phyloP scores from a whole-genome alignment of 2,329 filamentous ascomycete genomes.

The Didymellaceae sp. region DNA sequence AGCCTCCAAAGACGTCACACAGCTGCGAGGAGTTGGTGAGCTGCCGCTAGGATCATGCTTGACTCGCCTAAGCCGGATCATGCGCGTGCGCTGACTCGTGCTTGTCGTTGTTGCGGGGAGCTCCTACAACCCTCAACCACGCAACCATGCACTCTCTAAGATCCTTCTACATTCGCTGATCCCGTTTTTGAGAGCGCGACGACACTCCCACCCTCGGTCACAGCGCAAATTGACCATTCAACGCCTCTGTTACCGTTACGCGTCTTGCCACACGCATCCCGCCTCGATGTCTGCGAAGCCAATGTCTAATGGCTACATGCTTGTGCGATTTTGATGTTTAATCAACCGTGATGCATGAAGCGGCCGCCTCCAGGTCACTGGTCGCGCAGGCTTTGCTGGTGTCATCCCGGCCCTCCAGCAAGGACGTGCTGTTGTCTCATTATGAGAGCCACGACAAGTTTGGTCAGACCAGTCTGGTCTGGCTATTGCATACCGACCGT shows the following conservation, averaged over 20 bases:
- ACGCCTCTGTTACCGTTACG: background rate
- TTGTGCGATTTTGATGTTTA: conserved; percentile 30
- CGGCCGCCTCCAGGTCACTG: conserved; percentile 27
- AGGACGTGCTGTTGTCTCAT: conserved; percentile 32
- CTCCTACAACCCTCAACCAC: no score
- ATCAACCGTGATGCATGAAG: conserved; percentile 25
- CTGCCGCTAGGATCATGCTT: no score
- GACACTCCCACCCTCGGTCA: background rate
- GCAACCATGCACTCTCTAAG: no score
- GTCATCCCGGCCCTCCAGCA: conserved; percentile 12
- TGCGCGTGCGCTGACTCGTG: no score
- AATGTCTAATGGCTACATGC: conserved; percentile 36
- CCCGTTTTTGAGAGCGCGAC: background rate
- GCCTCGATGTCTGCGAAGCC: conserved; percentile 39
- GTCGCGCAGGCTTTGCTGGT: conserved; percentile 20
- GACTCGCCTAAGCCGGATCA: no score
- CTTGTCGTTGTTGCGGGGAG: no score
- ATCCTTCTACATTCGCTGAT: background rate
- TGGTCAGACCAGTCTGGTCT: conserved; percentile 6
- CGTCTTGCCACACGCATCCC: background rate
- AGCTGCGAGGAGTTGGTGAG: no score
- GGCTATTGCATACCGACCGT: conserved; percentile 20
- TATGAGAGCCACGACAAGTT: conserved; percentile 28
- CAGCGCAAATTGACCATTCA: background rate
- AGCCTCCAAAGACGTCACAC: no score